Base-by-base conservation (phyloP, 2,329 filamentous ascomycete genomes). In the Neonectria coccinea region DNA sequence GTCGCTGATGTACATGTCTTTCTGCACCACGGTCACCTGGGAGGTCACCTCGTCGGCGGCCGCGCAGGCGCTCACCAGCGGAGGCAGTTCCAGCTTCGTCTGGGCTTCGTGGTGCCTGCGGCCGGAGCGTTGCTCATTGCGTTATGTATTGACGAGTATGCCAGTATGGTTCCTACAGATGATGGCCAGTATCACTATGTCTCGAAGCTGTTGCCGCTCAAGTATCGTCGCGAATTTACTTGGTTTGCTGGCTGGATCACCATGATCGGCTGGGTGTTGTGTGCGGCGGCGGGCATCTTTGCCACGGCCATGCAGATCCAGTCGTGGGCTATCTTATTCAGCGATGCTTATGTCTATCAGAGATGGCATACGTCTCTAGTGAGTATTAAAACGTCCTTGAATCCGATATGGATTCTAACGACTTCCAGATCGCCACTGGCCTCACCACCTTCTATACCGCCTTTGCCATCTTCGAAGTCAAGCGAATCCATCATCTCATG, bases 21-120 rank as follows among this genome's bases (percentile, higher is more conserved):
- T 63, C 39, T 63, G 60, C 18, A 63, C 60, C n/a, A 63, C 54
- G 16, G 60, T 63, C n/a, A 63, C 60, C 20, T 63, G 60, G 60
- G 60, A 63, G 29, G 60, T 55, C 7, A 33, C 59, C 11, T 47
- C 60, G 25, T 54, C 55, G 2, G 51, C 55, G 12, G 45, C 51
- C 12, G 60, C 60, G 5, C 60, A 63, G 10, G 55, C 55, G 3
- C 18, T 63, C 4, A 63, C 55, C 10, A 36, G 45, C 4, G 55
- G 55, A 10, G 60, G 60, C 39, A 63, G 60, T 33, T 63, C 60
- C n/a, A 59, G 60, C 16, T 29, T 63, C 5, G 60, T 63, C n/a
- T 63, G 60, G 60, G 60, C 29, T 63, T 45, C 33, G 48, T 59
- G 36, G 60, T 55, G 2, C 20, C 41, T 11, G 60, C 54, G 1